A percentile compares a stretch with the other conserved stretches of the same genome.
Evolutionary conservation across 495 filamentous ascomycete species (phyloP).

Genomic region (Penicillium cataractarum): DNA sequence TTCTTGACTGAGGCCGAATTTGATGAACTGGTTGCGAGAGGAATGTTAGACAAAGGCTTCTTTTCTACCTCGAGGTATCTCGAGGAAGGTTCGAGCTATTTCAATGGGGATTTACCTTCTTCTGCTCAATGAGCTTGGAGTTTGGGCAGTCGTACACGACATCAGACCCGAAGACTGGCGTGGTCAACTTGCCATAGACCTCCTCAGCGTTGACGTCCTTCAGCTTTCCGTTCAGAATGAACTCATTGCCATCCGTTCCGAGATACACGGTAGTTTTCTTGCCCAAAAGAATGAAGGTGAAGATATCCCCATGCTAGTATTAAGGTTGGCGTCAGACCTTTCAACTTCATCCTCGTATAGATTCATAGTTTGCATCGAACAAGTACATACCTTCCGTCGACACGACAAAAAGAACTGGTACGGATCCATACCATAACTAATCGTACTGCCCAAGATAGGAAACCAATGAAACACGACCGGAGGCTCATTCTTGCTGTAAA

Average conservation of each 20-base stretch:
- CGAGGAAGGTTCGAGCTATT: background rate
- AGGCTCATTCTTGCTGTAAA: slow-evolving; percentile 72
- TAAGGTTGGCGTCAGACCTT: slow-evolving; percentile 12
- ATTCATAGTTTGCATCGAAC: too few species aligned
- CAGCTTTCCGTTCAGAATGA: slow-evolving; percentile 83
- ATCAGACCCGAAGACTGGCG: slow-evolving; percentile 82
- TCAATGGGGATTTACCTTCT: slow-evolving; percentile 50
- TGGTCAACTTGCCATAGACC: slow-evolving; percentile 79
- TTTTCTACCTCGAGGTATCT: too few species aligned
- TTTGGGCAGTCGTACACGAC: slow-evolving; percentile 91
- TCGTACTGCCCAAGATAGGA: slow-evolving; percentile 76
- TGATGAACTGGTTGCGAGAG: slow-evolving; percentile 67
- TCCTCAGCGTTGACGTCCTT: slow-evolving; percentile 83
- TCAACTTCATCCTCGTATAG: background rate
- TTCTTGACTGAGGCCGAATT: slow-evolving; percentile 76
- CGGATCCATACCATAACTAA: slow-evolving; percentile 83
- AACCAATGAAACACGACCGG: slow-evolving; percentile 86
- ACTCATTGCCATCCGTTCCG: slow-evolving; percentile 80
- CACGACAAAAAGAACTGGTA: slow-evolving; percentile 75
- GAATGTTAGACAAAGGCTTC: background rate
- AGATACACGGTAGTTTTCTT: slow-evolving; percentile 77
- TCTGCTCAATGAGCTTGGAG: slow-evolving; percentile 82
- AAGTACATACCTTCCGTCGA: slow-evolving; percentile 61
- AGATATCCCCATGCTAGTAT: slow-evolving; percentile 73
- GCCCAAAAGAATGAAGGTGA: slow-evolving; percentile 78